These are phyloP conservation scores for Scheffersomyces stipitis DNA, from an alignment of 805 yeast species.

Conservation along the genomic window DNA sequence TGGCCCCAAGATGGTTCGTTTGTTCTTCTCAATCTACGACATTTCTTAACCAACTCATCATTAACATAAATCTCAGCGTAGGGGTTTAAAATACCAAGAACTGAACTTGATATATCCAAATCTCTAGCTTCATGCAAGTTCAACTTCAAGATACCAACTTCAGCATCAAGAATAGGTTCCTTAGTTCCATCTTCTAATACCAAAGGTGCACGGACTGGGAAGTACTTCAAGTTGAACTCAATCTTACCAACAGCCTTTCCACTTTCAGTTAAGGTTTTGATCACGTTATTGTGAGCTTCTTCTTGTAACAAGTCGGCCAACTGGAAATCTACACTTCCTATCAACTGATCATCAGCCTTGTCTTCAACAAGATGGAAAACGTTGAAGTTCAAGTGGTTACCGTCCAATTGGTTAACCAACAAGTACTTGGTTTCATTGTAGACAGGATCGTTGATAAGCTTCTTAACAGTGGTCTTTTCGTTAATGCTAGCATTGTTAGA, in stretches of 20 bases:
- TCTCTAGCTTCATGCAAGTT: conserved; percentile 59
- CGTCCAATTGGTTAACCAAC: conserved; percentile 55
- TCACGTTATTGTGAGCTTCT: conserved; percentile 41
- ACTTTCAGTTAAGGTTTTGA: conserved; percentile 45
- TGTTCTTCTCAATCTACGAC: conserved; percentile 62
- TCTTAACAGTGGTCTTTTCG: conserved; percentile 59
- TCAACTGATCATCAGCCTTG: conserved; percentile 52
- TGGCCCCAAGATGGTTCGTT: conserved; percentile 77
- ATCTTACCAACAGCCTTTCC: conserved; percentile 59
- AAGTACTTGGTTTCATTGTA: conserved; percentile 68
- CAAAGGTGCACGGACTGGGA: conserved; percentile 46
- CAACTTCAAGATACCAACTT: conserved; percentile 71
- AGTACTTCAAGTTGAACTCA: conserved; percentile 55
- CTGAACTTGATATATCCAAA: conserved; percentile 54
- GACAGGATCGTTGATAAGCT: conserved; percentile 54
- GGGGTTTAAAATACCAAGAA: conserved; percentile 55
- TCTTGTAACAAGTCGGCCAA: conserved; percentile 61
- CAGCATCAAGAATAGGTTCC: conserved; percentile 55
- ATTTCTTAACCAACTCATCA: conserved; percentile 51
- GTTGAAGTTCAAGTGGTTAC: conserved; percentile 51
- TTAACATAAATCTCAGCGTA: conserved; percentile 67
- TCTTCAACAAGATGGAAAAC: conserved; percentile 54
- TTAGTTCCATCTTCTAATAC: conserved; percentile 50
- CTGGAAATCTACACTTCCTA: conserved; percentile 51
- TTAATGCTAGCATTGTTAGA: conserved; percentile 40